phyloP scores from a whole-genome alignment of 148 eudicot species.

The Vaccinium macrocarpon region DNA sequence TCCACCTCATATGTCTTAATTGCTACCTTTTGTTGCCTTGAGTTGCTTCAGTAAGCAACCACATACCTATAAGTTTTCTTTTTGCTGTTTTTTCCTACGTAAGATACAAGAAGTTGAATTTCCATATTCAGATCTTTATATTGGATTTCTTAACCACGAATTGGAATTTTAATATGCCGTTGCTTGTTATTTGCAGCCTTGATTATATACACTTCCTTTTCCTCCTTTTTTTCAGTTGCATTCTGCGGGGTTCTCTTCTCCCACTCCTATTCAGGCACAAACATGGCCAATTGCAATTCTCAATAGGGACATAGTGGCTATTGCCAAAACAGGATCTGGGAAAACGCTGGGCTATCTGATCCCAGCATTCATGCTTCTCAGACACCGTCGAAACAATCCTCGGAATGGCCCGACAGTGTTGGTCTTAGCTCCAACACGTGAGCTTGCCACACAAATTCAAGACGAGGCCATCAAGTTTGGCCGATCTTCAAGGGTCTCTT shows the following conservation, averaged over 20 bases:
- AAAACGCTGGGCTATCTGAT: slow-evolving; percentile 93
- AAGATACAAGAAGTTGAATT: slow-evolving; percentile 3
- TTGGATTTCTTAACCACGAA: slow-evolving; percentile 4
- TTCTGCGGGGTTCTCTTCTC: slow-evolving; percentile 82
- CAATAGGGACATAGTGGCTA: slow-evolving; percentile 87
- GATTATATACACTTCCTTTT: slow-evolving; percentile 8
- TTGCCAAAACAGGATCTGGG: slow-evolving; percentile 98
- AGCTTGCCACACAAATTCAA: slow-evolving; percentile 95
- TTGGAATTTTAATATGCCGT: background rate
- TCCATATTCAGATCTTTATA: background rate
- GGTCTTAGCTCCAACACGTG: slow-evolving; percentile 95
- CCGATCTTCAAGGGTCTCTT: slow-evolving; percentile 70
- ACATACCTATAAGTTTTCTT: slow-evolving; percentile 37
- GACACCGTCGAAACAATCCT: slow-evolving; percentile 64
- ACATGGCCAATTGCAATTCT: slow-evolving; percentile 98
- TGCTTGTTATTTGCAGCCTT: background rate
- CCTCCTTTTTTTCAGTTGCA: slow-evolving; percentile 53
- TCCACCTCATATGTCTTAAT: slow-evolving; percentile 67
- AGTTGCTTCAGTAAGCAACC: slow-evolving; percentile 99
- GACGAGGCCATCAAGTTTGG: slow-evolving; percentile 92
- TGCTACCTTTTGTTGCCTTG: slow-evolving; percentile 87
- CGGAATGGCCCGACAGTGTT: slow-evolving; percentile 86
- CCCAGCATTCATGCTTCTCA: slow-evolving; percentile 88
- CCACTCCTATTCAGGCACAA: slow-evolving; percentile 98
- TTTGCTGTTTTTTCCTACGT: slow-evolving; percentile 26